Conservation (phyloP, 2,329 filamentous ascomycete genomes). For the Pseudocercospora eumusae region DNA sequence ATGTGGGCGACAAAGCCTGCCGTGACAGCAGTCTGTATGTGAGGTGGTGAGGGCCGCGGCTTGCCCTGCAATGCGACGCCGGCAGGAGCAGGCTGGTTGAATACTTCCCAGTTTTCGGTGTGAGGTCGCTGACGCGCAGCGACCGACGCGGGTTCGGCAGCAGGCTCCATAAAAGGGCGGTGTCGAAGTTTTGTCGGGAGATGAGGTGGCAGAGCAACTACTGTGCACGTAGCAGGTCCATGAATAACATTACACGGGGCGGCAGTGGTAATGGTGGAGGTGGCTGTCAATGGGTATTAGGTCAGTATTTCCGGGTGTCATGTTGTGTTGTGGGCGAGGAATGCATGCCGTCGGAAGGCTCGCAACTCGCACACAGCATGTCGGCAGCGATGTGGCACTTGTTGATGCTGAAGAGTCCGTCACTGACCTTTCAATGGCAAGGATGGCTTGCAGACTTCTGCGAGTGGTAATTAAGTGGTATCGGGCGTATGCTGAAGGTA, state of each 20-base stretch:
- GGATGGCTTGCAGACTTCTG: not conserved
- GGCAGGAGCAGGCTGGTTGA: slow-evolving; percentile 12
- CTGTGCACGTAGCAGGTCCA: slow-evolving; percentile 4
- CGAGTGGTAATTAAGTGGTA: not conserved
- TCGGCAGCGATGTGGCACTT: not conserved
- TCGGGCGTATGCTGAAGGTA: slow-evolving; percentile 1
- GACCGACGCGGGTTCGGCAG: not conserved
- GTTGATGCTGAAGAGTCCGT: not conserved
- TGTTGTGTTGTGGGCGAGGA: slow-evolving; percentile 9
- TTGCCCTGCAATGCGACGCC: slow-evolving; percentile 10
- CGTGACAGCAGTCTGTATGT: slow-evolving; percentile 20
- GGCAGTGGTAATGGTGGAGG: not conserved
- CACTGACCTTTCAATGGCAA: slow-evolving; percentile 7
- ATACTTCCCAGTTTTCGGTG: slow-evolving; percentile 13
- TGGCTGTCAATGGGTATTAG: not conserved
- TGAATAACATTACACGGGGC: slow-evolving; percentile 4
- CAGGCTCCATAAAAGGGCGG: not conserved
- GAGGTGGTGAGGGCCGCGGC: slow-evolving; percentile 15
- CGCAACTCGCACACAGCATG: not conserved
- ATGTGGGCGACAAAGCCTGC: slow-evolving; percentile 29
- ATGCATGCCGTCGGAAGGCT: not conserved
- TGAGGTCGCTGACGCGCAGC: slow-evolving; percentile 13
- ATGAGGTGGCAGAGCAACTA: slow-evolving; percentile 10
- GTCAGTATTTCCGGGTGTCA: not conserved
- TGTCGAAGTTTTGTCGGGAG: not conserved